phyloP scores from a whole-genome alignment of 495 filamentous ascomycete species.

The Paragyromitra xinjiangensis region DNA sequence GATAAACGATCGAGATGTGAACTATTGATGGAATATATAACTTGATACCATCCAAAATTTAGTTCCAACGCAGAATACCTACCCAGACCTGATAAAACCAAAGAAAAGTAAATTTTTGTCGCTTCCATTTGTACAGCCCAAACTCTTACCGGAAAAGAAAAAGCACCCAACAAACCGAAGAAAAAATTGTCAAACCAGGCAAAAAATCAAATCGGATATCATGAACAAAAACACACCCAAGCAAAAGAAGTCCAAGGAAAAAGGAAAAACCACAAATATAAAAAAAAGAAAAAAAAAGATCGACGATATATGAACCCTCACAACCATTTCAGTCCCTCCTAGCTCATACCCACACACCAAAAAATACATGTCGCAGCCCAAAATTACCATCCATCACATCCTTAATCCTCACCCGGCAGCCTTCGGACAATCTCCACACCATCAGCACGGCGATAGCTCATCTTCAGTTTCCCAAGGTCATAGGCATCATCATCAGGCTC shows the following conservation, averaged over 20 bases:
- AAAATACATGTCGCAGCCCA: slow-evolving; percentile 31
- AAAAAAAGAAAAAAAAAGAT: slow-evolving; percentile 18
- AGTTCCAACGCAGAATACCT: slow-evolving; percentile 28
- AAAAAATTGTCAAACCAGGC: slow-evolving; percentile 13
- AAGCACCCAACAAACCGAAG: slow-evolving; percentile 40
- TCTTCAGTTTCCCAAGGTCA: slow-evolving; percentile 56
- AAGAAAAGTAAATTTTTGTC: slow-evolving; percentile 33
- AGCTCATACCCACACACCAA: slow-evolving; percentile 12
- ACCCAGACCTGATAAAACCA: slow-evolving; percentile 35
- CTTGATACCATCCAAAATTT: slow-evolving; percentile 16
- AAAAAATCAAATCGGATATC: slow-evolving; percentile 42
- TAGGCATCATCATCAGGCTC: slow-evolving; percentile 55
- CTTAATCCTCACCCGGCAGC: slow-evolving; percentile 51
- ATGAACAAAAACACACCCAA: slow-evolving; percentile 31
- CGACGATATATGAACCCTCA: slow-evolving; percentile 27
- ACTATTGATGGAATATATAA: slow-evolving; percentile 31
- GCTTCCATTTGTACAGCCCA: slow-evolving; percentile 47
- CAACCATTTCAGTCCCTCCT: not conserved
- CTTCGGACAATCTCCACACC: slow-evolving; percentile 58
- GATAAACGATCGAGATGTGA: slow-evolving; percentile 22
- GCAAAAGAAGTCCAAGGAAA: slow-evolving; percentile 12
- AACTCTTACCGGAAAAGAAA: slow-evolving; percentile 50
- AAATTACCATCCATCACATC: slow-evolving; percentile 23
- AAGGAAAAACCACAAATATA: slow-evolving; percentile 23
- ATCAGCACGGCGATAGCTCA: slow-evolving; percentile 57